Evolutionary conservation across 164 flowering plant genomes (phyloP), one percentile per base, ranked within the genome.

Genomic region (Vitis amurensis): DNA sequence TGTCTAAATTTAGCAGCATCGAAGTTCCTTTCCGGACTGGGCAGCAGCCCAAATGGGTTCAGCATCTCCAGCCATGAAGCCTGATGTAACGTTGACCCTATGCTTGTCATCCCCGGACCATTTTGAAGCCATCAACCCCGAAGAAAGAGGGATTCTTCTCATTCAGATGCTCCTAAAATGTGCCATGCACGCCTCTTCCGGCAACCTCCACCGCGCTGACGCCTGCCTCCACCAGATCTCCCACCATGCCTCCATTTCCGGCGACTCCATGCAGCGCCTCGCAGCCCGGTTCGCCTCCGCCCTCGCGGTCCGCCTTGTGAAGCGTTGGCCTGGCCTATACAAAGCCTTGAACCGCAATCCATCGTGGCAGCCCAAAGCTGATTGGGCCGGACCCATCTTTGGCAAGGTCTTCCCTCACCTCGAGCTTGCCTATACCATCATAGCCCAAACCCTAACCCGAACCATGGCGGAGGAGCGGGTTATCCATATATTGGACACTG

Each of bases 251-350:
- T 84, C 88, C 6, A 11, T 70, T 16, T 10, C 74, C 19, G 88
- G 88, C 12, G 83, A 80, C 68, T 64, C 88, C 61, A 78, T 80
- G 78, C 86, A 84, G 65, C 66, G 87, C 23, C 73, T 84, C 0
- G 77, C 84, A 0, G 73, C 84, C 56, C 51, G 74, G 50, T 80
- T 84, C 17, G 73, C 85, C 57, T 59, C 76, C 1, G 80, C 84
- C 8, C 71, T 82, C 4, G 84, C 86, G 9, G 61, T 56, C 57
- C 76, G 84, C 27, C 71, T 84, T 0, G 63, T 82, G 61, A 84
- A 76, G 64, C 72, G 74, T 1, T 80, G 85, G 88, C 81, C 83
- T 0, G 86, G 84, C 50, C 29, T 82, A 0, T 70, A 78, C 52
- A 76, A 67, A 63, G 81, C 78, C 30, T 70, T 82, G 4, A 73